These are phyloP conservation scores for Aegilops tauschii DNA, from an alignment of 176 grass and related monocot genomes.

Conservation along the genomic window DNA sequence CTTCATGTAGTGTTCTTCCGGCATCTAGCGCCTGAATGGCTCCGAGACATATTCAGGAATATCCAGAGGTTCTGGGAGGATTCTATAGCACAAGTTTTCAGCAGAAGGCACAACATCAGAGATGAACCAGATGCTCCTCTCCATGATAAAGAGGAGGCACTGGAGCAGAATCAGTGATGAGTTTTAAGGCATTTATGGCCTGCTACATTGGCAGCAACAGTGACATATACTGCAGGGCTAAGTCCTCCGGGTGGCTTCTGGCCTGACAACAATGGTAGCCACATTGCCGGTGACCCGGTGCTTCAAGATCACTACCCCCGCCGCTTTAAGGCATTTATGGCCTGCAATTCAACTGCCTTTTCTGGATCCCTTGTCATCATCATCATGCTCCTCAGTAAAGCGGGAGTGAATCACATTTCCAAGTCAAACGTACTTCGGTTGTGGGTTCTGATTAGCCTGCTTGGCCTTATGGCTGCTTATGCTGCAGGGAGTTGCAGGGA, in stretches of 20 bases:
- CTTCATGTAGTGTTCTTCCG: conserved; percentile 39
- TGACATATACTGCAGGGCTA: conserved; percentile 28
- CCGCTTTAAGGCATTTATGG: conserved; percentile 39
- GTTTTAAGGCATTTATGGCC: no score
- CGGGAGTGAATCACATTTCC: neutral
- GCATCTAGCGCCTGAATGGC: conserved; percentile 12
- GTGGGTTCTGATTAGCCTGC: conserved; percentile 26
- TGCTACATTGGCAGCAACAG: conserved; percentile 24
- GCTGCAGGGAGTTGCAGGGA: conserved; percentile 39
- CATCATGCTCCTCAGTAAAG: conserved; percentile 35
- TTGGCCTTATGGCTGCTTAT: conserved; percentile 32
- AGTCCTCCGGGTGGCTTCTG: neutral
- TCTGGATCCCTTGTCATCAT: conserved; percentile 36
- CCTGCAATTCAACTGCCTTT: conserved; percentile 33
- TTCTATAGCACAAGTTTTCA: neutral
- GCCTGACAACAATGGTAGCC: neutral
- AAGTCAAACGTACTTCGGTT: conserved; percentile 27
- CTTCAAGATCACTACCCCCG: conserved; percentile 23
- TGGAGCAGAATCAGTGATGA: conserved; percentile 30
- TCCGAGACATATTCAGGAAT: neutral
- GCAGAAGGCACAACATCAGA: neutral
- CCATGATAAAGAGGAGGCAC: conserved; percentile 14
- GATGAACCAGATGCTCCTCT: neutral
- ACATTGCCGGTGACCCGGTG: conserved; percentile 16
- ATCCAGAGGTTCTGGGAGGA: conserved; percentile 17